Percentiles rank a stretch among this genome's conserved stretches.
phyloP scores from a whole-genome alignment of 495 filamentous ascomycete genomes.

The Podospora pseudocomata region DNA sequence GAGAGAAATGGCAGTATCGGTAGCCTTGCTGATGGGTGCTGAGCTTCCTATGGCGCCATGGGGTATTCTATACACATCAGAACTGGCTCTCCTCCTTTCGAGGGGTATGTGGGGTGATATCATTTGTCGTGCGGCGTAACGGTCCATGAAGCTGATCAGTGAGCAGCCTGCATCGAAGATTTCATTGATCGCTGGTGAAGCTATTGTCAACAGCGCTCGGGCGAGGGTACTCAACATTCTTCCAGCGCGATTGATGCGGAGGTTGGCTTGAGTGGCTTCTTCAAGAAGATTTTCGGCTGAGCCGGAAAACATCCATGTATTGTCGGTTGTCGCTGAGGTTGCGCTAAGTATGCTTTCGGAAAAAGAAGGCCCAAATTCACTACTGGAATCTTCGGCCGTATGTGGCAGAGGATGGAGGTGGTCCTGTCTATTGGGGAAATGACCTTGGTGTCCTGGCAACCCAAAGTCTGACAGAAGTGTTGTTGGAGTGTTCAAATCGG shows the following conservation, averaged over 20 bases:
- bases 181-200: conserved; percentile 18
- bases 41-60: background rate
- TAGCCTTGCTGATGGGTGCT: conserved; percentile 2
- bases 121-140: conserved; percentile 1
- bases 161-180: conserved; percentile 19
- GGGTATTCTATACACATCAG: background rate
- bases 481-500: background rate
- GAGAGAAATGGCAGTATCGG: conserved; percentile 13
- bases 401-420: background rate
- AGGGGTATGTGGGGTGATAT: background rate
- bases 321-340: background rate
- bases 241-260: conserved; percentile 20
- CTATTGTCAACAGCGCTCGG: background rate
- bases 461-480: background rate
- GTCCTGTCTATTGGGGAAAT: background rate
- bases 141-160: conserved; percentile 17
- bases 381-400: background rate
- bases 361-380: background rate
- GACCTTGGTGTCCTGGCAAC: background rate
- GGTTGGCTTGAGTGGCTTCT: conserved; percentile 12
- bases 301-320: background rate
- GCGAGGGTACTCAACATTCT: background rate
- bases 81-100: background rate
- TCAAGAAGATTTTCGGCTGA: conserved; percentile 15
- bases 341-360: background rate